Base-by-base conservation (phyloP, 345 rosid species). In the Balakata baccata region DNA sequence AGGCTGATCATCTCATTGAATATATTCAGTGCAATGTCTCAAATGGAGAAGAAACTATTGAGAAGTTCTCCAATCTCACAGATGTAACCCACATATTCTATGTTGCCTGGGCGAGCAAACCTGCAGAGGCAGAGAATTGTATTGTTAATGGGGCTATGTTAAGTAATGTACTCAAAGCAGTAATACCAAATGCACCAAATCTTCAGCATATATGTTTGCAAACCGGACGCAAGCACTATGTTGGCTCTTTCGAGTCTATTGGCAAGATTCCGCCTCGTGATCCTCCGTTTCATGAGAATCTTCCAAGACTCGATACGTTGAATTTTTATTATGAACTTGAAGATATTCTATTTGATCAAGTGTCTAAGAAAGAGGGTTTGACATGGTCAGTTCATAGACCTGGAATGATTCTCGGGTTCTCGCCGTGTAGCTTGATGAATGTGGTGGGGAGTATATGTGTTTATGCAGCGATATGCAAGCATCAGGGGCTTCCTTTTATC, bases 11-110 rank as follows among this genome's bases (percentile, higher is more conserved):
- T 66, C 87, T 78, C 5, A 73, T 91, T 43, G 92, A 93, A 70
- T 91, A 93, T 85, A 82, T 93, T 75, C 97, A 87, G 74, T 93
- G 96, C 77, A 89, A 93, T 64, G 64, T 93, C 59, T 85, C 88
- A 64, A 72, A 85, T 56, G 74, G 75, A 0, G 70, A 74, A 0
- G 86, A 91, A 6, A 66, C 87, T 46, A 71, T 47, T 13, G 34
- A 68, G 66, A 91, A 89, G 80, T 93, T 91, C 60, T 88, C 94
- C 0, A 76, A 62, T 4, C 82, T 89, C 70, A 73, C 85, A 3
- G 97, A 89, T 41, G 85, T 91, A 46, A 87, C 96, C 18, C 91
- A 87, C 78, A 65, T 91, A 63, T 93, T 93, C 79, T 91, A 87
- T 64, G 90, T 88, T 25, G 81, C 89, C 16, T 91, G 94, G 98